These are phyloP conservation scores for Eucalyptus polybractea DNA, from an alignment of 345 rosid genomes.

Conservation along the genomic window DNA sequence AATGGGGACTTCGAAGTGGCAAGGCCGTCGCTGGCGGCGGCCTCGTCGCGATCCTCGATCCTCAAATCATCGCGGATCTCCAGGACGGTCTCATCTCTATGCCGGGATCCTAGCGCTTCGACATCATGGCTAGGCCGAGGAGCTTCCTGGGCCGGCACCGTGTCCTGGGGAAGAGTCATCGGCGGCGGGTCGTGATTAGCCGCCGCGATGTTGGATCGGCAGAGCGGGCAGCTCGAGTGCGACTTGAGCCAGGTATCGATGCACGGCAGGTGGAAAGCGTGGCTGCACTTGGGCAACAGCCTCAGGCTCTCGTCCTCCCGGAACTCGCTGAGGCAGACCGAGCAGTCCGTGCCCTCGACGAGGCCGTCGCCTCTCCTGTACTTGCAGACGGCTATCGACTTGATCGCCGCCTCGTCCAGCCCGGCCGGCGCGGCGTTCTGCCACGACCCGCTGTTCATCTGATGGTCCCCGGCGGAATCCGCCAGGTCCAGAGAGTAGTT, in stretches of 20 bases:
- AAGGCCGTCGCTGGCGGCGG: neutral
- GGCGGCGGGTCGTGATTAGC: neutral
- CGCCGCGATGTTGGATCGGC: conserved; percentile 38
- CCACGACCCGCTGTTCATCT: neutral
- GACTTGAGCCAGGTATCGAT: conserved; percentile 82
- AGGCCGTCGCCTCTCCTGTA: conserved; percentile 41
- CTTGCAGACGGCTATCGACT: conserved; percentile 42
- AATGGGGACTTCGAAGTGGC: neutral
- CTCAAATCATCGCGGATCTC: conserved; percentile 17
- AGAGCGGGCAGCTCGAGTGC: conserved; percentile 80
- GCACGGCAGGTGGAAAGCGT: conserved; percentile 81
- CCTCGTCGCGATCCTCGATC: neutral
- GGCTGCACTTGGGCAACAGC: conserved; percentile 63
- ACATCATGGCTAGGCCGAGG: neutral
- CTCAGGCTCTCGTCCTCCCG: conserved; percentile 58
- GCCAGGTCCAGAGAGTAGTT: neutral
- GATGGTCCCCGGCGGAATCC: neutral
- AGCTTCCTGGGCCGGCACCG: neutral
- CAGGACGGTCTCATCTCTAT: conserved; percentile 10
- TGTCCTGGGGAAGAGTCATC: neutral
- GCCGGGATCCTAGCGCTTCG: neutral
- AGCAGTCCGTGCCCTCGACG: conserved; percentile 53
- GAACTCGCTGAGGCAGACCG: conserved; percentile 70
- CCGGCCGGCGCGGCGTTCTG: conserved; percentile 10
- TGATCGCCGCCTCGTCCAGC: conserved; percentile 42